Base-by-base conservation (phyloP, 2,329 filamentous ascomycete species). In the Apiospora aurea region DNA sequence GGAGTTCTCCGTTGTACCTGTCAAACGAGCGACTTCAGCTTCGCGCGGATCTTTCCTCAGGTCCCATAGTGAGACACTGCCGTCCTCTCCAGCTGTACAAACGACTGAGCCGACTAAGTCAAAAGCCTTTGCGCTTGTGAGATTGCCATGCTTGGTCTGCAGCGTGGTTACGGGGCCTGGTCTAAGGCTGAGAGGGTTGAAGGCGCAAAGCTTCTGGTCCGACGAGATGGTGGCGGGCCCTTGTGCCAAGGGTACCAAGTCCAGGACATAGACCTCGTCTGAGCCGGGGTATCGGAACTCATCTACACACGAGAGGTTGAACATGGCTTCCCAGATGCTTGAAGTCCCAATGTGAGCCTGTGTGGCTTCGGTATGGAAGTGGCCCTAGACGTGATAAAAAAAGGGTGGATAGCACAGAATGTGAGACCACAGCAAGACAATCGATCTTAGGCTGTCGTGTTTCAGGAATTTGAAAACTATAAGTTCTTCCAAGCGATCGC, bases 11-110 rank as follows among this genome's bases (percentile, higher is more conserved):
- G 74, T 24, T 85, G 75, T 81, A 89, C 82, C 85, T 76, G 80
- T 80, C 79, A 86, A 85, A 73, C 83, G 82, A 11, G 84, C 82
- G 7, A 85, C 85, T 71, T 82, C 80, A 4, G 83, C 83, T 43
- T 78, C 78, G 11, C 75, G 76, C 0, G 80, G 76, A 13, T 85
- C 82, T 44, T 81, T 83, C 73, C 91, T 86, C 75, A 91, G 78
- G 82, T 94, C 92, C 90, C 91, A 92, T 67, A 93, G 82, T 0
- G 84, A 87, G 14, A 94, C 87, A 11, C 85, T 84, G 10, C 93
- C 93, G 78, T 95, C 91, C 79, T 92, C 89, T 67, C 93, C 93
- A 0, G 92, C 89, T 0, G 93, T 95, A 72, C 89, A 89, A 7
- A 94, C 84, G 26, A 91, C 78, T 5, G 86, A 86, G 41, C 85